Percentiles rank a stretch among this genome's conserved stretches.
These are phyloP conservation scores for Daucus carota DNA, from an alignment of 129 eudicot genomes.

Conservation along the genomic window DH1_v3.0 NC_030382.2:51579001-51579500, in stretches of 20 bases:
- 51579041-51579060: not conserved
- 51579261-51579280: not conserved
- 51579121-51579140: not conserved
- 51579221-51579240: not conserved
- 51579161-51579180: not conserved
- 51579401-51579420: too few species aligned
- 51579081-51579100: not conserved
- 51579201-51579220: not conserved
- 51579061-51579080: not conserved
- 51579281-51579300: not conserved
- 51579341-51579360: not conserved
- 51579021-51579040: not conserved
- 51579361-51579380: too few species aligned
- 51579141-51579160: not conserved
- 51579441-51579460: too few species aligned
- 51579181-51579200: not conserved
- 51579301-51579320: not conserved
- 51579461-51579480: too few species aligned
- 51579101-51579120: not conserved
- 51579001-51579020: constrained; percentile 36
- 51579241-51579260: not conserved
- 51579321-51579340: not conserved
- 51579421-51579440: too few species aligned
- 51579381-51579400: too few species aligned
- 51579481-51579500: too few species aligned